Evolutionary conservation across 108 stramenopile genomes (phyloP), one percentile per base, ranked within the genome.

Genomic region (Nitzschia sp.): DNA sequence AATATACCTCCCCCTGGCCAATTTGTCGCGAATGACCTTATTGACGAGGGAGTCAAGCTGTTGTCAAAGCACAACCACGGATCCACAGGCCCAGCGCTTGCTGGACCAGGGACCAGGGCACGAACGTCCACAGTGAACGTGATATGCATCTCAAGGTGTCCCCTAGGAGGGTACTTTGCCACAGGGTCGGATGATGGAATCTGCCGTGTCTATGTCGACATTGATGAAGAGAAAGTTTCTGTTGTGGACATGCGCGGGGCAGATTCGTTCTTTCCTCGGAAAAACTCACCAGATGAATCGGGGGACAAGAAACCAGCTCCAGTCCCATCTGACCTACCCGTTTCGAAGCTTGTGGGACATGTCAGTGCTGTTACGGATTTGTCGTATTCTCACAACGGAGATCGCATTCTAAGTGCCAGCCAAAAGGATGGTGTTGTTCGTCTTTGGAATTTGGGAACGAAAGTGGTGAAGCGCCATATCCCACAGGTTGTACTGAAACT

Each of bases 141-240:
- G 5, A 85, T 88, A 66, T 95, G 96, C 67, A 76, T 97, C n/a
- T 78, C 90, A n/a, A 53, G 90, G 34, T 85, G 86, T 69, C 91
- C 92, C 2, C 50, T 83, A 9, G 96, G 96, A 24, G 83, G 87
- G 10, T 85, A 90, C 54, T 88, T 97, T 63, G 90, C 86, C 0
- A 94, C 94, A 38, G 96, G 96, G 15, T 87, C 87, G 7, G 90
- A 91, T 68, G 96, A 97, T 76, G 96, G 92, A 25, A 73, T 92
- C 10, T 89, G 87, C 39, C 81, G 93, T 41, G 76, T 97, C 29
- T 97, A 86, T 90, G 69, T 71, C 44, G 92, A 90, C 61, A 76
- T 73, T 6, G 92, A 86, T 24, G 85, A 93, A 53, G 51, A 40
- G 8, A 57, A 57, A 17, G 64, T 92, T 6, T 86, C 78, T 54